Evolutionary conservation across 1,284 basidiomycete species (phyloP), one percentile per base, ranked within the genome.

Genomic region (Ceratobasidium sp.): DNA sequence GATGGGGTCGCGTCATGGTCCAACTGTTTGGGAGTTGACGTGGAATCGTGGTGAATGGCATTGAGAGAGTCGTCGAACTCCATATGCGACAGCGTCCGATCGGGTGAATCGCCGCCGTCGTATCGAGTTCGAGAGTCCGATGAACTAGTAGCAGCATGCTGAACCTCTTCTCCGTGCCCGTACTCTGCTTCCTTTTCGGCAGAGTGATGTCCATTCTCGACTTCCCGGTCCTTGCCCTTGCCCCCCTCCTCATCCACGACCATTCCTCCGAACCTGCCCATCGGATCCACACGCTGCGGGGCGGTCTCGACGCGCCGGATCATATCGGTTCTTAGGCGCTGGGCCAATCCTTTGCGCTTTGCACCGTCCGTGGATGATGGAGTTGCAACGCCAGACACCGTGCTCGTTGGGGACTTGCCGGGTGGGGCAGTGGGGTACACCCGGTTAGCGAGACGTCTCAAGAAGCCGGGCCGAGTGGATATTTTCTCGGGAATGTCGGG

Each of bases 241-340:
- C 25, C n/a, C 20, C n/a, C 56, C 22, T 42, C 29, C 10, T 42
- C 42, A 27, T 27, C 25, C 12, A 67, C 52, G 13, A 55, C 50
- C 7, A 53, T 17, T 12, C 65, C 65, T 12, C 55, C 50, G 45
- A 89, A 82, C 83, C 82, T 86, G 10, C 91, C 93, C 78, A 89
- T 94, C 1, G 92, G 92, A 76, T 96, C 89, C 50, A 97, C 84
- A n/a, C 87, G 83, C 72, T 89, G 90, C 1, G 92, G 91, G 0
- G 87, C 87, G 57, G 86, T 87, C 68, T 93, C 89, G 52, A 93
- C 86, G 42, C 93, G 82, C 45, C 88, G 86, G 74, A 96, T 95
- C 94, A 96, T 96, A 71, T 92, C 88, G 35, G 89, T 82, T 45
- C 85, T 81, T n/a, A 95, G 5, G 13, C 62, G 62, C 35, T 64